phyloP scores from a whole-genome alignment of 2,329 filamentous ascomycete genomes.

The Diaporthe citriasiana region DNA sequence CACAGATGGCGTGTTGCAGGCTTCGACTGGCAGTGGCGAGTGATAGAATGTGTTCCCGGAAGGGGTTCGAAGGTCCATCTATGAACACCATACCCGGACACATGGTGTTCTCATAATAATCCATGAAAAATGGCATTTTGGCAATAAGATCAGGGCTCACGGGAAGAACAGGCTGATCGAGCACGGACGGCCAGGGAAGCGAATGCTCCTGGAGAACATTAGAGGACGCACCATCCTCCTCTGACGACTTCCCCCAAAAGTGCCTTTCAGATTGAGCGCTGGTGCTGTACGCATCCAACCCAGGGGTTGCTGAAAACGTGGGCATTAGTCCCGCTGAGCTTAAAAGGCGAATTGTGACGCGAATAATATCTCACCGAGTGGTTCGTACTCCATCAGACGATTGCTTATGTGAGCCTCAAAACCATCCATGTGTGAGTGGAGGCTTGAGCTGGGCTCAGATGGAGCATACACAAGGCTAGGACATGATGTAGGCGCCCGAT shows the following conservation, averaged over 20 bases:
- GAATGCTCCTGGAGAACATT: constrained; percentile 58
- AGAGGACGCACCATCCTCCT: constrained; percentile 61
- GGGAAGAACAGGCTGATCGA: constrained; percentile 63
- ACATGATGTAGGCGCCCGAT: constrained; percentile 69
- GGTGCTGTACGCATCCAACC: constrained; percentile 66
- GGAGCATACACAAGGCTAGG: constrained; percentile 73
- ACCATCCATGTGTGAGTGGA: constrained; percentile 70
- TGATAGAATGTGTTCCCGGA: constrained; percentile 84
- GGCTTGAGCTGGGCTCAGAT: constrained; percentile 72
- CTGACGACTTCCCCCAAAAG: constrained; percentile 62
- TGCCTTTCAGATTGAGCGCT: constrained; percentile 63
- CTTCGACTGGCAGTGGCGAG: constrained; percentile 84
- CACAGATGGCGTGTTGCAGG: constrained; percentile 93
- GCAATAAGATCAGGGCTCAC: constrained; percentile 76
- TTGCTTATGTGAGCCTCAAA: constrained; percentile 69
- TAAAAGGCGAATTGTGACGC: constrained; percentile 50
- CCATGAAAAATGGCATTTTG: constrained; percentile 89
- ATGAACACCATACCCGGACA: constrained; percentile 93
- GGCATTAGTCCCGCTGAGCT: constrained; percentile 45
- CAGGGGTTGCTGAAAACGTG: constrained; percentile 60
- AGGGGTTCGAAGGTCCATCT: constrained; percentile 88
- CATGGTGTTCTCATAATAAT: constrained; percentile 94
- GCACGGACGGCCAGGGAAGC: constrained; percentile 63
- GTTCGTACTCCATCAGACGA: constrained; percentile 69
- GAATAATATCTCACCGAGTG: constrained; percentile 66